phyloP scores from a whole-genome alignment of 2,329 filamentous ascomycete genomes.

The Exophiala spinifera region DNA sequence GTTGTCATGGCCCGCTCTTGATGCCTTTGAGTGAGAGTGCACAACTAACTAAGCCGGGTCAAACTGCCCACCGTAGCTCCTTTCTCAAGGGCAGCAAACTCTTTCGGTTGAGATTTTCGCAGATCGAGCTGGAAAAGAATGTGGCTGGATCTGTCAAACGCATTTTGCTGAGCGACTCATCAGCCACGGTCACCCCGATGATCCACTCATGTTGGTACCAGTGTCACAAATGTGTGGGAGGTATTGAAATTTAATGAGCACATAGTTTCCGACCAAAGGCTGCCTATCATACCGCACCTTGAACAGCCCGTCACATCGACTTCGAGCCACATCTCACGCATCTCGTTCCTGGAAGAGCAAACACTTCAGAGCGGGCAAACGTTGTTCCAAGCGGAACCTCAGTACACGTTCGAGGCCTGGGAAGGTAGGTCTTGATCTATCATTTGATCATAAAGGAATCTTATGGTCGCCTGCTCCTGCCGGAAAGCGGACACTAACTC shows the following conservation, averaged over 20 bases:
- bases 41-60: constrained; percentile 34
- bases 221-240: not conserved
- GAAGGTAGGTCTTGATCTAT: constrained; percentile 31
- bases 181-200: constrained; percentile 37
- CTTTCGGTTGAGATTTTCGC: constrained; percentile 41
- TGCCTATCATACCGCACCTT: constrained; percentile 42
- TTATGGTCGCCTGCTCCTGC: not conserved
- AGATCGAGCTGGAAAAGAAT: constrained; percentile 42
- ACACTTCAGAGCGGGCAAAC: constrained; percentile 40
- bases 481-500: not conserved
- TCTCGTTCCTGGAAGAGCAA: constrained; percentile 44
- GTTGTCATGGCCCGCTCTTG: too few species aligned
- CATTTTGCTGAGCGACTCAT: constrained; percentile 39
- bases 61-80: constrained; percentile 35
- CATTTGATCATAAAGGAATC: not conserved
- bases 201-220: constrained; percentile 37
- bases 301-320: constrained; percentile 40
- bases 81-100: constrained; percentile 39
- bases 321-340: constrained; percentile 35
- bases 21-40: too few species aligned
- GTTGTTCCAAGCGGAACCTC: constrained; percentile 40
- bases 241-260: constrained; percentile 5
- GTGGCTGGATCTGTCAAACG: constrained; percentile 35
- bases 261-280: constrained; percentile 37
- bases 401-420: constrained; percentile 44